These are phyloP conservation scores for Naganishia cerealis DNA, from an alignment of 1,284 basidiomycete species.

Conservation along the genomic window DNA sequence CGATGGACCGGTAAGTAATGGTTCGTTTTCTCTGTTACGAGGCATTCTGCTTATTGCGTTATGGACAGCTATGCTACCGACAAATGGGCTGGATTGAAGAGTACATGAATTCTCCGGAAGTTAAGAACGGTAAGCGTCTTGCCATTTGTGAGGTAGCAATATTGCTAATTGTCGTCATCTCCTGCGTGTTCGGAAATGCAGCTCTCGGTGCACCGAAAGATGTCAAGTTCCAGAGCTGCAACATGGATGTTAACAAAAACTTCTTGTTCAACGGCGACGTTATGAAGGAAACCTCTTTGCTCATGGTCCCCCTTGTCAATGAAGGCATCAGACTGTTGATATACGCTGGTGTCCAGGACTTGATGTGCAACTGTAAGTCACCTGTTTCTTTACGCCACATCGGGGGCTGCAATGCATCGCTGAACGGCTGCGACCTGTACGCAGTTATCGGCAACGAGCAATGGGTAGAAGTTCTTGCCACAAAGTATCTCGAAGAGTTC, in stretches of 20 bases:
- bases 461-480: constrained; percentile 52
- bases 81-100: constrained; percentile 77
- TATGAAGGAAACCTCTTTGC: constrained; percentile 70
- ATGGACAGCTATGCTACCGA: constrained; percentile 65
- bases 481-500: constrained; percentile 67
- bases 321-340: constrained; percentile 73
- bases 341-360: constrained; percentile 82
- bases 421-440: constrained; percentile 55
- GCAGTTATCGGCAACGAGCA: constrained; percentile 36
- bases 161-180: not conserved
- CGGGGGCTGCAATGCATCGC: not conserved
- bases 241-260: constrained; percentile 58
- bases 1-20: constrained; percentile 56
- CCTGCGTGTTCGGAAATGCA: constrained; percentile 15
- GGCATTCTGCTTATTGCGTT: constrained; percentile 21
- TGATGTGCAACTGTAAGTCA: constrained; percentile 69
- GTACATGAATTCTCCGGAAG: constrained; percentile 70
- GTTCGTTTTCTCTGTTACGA: constrained; percentile 39
- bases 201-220: constrained; percentile 68
- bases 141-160: not conserved
- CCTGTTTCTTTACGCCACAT: not conserved
- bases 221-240: constrained; percentile 64
- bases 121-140: constrained; percentile 59
- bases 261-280: constrained; percentile 67
- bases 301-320: constrained; percentile 73